Conservation (phyloP, 768 basidiomycete species). For the Amanita pseudoporphyria region DNA sequence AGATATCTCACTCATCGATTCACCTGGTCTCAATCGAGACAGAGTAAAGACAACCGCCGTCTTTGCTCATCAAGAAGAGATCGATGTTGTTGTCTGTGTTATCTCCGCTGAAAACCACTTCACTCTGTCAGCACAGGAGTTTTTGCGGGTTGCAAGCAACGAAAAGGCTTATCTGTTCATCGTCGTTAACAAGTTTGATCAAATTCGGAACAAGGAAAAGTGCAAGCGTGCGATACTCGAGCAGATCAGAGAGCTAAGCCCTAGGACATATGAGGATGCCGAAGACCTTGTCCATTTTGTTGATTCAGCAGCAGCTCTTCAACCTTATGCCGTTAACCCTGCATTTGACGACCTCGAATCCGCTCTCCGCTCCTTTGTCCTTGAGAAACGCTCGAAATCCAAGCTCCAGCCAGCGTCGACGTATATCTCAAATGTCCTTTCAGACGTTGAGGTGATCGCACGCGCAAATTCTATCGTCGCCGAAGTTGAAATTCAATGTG, state of each 20-base stretch:
- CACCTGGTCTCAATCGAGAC: constrained; percentile 95
- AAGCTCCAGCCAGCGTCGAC: constrained; percentile 92
- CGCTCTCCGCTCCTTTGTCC: constrained; percentile 86
- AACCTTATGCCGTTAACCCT: constrained; percentile 52
- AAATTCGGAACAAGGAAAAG: constrained; percentile 91
- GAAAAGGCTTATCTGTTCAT: constrained; percentile 99
- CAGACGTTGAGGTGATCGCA: constrained; percentile 83
- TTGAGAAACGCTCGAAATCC: constrained; percentile 91
- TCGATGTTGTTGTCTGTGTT: constrained; percentile 97
- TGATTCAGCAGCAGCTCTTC: constrained; percentile 73
- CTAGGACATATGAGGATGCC: constrained; percentile 85
- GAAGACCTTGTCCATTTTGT: constrained; percentile 97
- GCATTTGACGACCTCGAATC: constrained; percentile 87
- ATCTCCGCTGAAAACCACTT: constrained; percentile 99
- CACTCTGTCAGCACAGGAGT: constrained; percentile 90
- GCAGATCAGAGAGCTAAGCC: constrained; percentile 88
- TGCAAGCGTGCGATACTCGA: constrained; percentile 84
- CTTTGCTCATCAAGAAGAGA: constrained; percentile 94
- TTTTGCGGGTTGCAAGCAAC: constrained; percentile 84
- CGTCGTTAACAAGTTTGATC: constrained; percentile 96
- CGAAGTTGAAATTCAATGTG: constrained; percentile 61
- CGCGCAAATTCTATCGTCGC: constrained; percentile 85
- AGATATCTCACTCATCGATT: constrained; percentile 97
- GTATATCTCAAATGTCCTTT: constrained; percentile 83
- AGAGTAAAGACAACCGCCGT: constrained; percentile 90